A percentile compares a stretch with the other conserved stretches of the same genome.
Conservation (phyloP, 2,329 filamentous ascomycete species). For the Pyricularia pennisetigena region DNA sequence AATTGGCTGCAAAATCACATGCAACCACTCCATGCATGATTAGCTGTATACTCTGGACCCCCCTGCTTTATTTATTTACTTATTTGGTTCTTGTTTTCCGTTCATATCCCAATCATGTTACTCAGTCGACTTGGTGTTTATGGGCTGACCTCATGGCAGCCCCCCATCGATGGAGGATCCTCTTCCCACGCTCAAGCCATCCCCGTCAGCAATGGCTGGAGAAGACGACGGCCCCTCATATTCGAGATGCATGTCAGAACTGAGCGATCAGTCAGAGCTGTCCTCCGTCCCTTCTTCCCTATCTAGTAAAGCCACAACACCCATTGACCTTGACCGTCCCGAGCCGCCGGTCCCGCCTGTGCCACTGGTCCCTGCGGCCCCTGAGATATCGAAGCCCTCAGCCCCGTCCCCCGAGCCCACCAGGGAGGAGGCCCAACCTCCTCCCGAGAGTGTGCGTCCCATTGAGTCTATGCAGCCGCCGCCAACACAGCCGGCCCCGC, state of each 20-base stretch:
- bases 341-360: constrained; percentile 17
- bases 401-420: background rate
- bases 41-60: background rate
- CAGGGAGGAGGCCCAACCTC: background rate
- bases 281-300: constrained; percentile 42
- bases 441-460: background rate
- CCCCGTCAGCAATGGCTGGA: constrained; percentile 8
- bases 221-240: constrained; percentile 26
- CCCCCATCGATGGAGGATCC: background rate
- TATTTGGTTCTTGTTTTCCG: background rate
- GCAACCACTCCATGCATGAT: background rate
- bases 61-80: background rate
- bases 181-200: constrained; percentile 4
- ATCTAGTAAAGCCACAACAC: constrained; percentile 57
- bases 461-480: background rate
- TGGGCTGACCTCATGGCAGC: background rate
- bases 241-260: constrained; percentile 40
- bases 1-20: background rate
- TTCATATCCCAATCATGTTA: background rate
- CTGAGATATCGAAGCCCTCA: background rate
- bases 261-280: constrained; percentile 45
- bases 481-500: background rate
- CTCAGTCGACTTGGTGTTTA: background rate
- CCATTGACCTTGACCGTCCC: constrained; percentile 34
- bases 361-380: background rate